Evolutionary conservation across 2,329 filamentous ascomycete species (phyloP), one percentile per base, ranked within the genome.

Genomic region (Xylaria sp.): DNA sequence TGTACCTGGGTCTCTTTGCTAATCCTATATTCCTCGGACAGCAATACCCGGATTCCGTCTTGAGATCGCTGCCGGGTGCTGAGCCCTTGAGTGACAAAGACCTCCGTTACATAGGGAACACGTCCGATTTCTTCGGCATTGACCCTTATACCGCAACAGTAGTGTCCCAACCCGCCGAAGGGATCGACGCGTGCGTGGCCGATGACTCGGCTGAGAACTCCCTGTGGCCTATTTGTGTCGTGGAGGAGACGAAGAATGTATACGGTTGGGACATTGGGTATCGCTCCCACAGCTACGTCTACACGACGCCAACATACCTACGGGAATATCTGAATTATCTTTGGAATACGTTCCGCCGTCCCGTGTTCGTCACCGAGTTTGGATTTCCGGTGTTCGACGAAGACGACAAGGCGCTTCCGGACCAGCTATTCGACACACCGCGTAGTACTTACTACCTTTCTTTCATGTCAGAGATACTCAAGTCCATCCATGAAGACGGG

Each of bases 221-320:
- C 0, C 78, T 84, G 9, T 84, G 82, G 23, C 88, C 87, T 0
- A 84, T 84, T 68, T 90, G 87, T 71, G 85, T 87, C 1, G 82
- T 81, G 0, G 82, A 85, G 65, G 82, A 81, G 12, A 83, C 79
- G 0, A 78, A 76, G 1, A 85, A 85, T 47, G 76, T 80, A 1
- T 83, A 83, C 35, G 87, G 86, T 2, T 90, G 88, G 88, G 80
- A 86, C 71, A 86, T 89, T 58, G 88, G 88, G 23, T 88, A 88
- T 69, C 80, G 82, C 13, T 87, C 85, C 1, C 79, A 87, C 40
- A 81, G 81, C 1, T 88, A 88, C 73, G 83, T 86, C n/a, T 88
- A 89, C 77, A 84, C 86, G 40, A 86, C 88, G 0, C 88, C 88
- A 0, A 82, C 81, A 1, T 89, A 88, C 71, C 82, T 91, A n/a